These are phyloP conservation scores for Eucalyptus marginata DNA, from an alignment of 345 rosid species.

Conservation along the genomic window DNA sequence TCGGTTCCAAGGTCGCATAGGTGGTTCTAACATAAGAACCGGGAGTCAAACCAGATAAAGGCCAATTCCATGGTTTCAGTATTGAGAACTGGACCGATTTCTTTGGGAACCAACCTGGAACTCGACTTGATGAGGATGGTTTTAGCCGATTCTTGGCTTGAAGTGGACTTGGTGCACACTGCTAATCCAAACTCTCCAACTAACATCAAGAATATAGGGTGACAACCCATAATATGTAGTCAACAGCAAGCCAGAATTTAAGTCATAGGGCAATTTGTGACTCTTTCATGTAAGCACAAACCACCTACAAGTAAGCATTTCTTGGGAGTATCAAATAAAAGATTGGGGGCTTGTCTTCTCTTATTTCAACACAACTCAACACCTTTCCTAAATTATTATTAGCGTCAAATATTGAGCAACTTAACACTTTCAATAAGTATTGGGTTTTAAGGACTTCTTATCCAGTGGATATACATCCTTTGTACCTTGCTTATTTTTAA, in stretches of 20 bases:
- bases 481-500: not conserved
- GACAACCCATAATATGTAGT: not conserved
- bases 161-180: not conserved
- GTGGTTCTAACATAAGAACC: not conserved
- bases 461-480: not conserved
- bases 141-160: not conserved
- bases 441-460: not conserved
- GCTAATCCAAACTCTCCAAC: not conserved
- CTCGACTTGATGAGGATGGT: not conserved
- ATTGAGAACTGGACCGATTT: not conserved
- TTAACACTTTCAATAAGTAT: not conserved
- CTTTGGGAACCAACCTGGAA: not conserved
- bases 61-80: not conserved
- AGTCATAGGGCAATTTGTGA: not conserved
- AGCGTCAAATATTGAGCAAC: not conserved
- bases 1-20: not conserved
- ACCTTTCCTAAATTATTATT: not conserved
- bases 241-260: not conserved
- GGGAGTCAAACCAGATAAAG: not conserved
- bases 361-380: not conserved
- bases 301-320: not conserved
- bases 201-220: not conserved
- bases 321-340: not conserved
- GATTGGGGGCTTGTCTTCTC: not conserved
- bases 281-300: not conserved